These are phyloP conservation scores for Exophiala sideris DNA, from an alignment of 2,329 filamentous ascomycete species.

Conservation along the genomic window DNA sequence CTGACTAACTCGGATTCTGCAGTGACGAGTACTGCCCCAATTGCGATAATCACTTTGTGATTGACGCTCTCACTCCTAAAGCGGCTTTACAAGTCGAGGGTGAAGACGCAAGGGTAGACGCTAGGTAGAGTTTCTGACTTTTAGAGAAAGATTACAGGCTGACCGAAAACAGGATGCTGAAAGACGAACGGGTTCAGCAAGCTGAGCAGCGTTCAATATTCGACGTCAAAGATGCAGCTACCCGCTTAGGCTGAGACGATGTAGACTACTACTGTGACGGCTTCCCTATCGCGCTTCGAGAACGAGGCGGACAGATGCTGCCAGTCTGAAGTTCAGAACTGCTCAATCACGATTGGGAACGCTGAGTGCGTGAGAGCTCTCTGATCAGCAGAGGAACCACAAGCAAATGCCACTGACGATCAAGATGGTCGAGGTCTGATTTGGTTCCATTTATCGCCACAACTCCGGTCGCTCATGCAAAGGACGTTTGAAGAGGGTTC, in stretches of 20 bases:
- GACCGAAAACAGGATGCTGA: conserved; percentile 65
- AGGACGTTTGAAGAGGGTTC: background rate
- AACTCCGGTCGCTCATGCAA: conserved; percentile 29
- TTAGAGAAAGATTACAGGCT: background rate
- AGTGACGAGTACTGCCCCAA: conserved; percentile 98
- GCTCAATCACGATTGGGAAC: too few relatives aligned
- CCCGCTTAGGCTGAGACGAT: conserved; percentile 64
- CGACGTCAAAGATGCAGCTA: conserved; percentile 69
- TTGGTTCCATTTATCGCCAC: conserved; percentile 16
- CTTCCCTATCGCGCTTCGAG: too few relatives aligned
- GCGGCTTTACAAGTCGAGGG: conserved; percentile 82
- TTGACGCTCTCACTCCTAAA: conserved; percentile 83
- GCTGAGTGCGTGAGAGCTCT: too few relatives aligned
- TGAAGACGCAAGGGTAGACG: conserved; percentile 81
- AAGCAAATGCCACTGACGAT: background rate
- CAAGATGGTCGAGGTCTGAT: background rate
- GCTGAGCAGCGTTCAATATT: conserved; percentile 66
- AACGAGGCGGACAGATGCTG: too few relatives aligned
- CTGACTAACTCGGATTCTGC: background rate
- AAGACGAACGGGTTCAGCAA: conserved; percentile 72
- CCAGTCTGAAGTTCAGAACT: too few relatives aligned
- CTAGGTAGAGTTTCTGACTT: conserved; percentile 45
- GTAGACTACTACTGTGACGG: background rate
- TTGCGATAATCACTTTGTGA: conserved; percentile 97
- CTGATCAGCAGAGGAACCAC: background rate